Evolutionary conservation across 371 early-diverging fungal species (phyloP).

Genomic region (Parasitella parasitica): DNA sequence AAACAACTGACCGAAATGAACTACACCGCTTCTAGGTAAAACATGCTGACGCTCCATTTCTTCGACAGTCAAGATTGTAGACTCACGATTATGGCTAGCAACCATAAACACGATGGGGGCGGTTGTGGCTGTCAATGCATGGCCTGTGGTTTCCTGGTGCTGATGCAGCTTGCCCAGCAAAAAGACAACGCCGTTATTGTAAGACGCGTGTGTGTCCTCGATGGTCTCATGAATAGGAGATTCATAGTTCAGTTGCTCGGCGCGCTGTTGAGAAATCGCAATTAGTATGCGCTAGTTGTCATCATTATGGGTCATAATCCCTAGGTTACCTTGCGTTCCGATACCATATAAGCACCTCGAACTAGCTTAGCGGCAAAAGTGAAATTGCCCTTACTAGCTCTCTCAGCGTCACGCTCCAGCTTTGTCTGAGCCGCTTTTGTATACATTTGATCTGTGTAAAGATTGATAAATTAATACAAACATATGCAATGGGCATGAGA

Average conservation of each 20-base stretch:
- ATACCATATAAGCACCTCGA: slow-evolving; percentile 90
- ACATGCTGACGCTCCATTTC: slow-evolving; percentile 66
- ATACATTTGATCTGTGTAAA: slow-evolving; percentile 83
- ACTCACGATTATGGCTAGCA: slow-evolving; percentile 89
- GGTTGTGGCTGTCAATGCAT: slow-evolving; percentile 31
- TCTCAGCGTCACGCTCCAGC: slow-evolving; percentile 67
- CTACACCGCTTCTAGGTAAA: slow-evolving; percentile 55
- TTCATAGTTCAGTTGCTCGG: slow-evolving; percentile 59
- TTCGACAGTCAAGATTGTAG: slow-evolving; percentile 64
- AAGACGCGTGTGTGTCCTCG: slow-evolving; percentile 81
- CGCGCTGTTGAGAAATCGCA: slow-evolving; percentile 41
- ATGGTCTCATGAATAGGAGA: slow-evolving; percentile 84
- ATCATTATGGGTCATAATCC: not conserved
- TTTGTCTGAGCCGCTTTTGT: slow-evolving; percentile 69
- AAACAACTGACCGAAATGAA: slow-evolving; percentile 91
- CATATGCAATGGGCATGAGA: not conserved
- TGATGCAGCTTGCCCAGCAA: slow-evolving; percentile 59
- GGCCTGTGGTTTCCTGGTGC: slow-evolving; percentile 24
- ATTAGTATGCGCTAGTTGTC: not conserved
- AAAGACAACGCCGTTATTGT: slow-evolving; percentile 76
- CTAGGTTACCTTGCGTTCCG: slow-evolving; percentile 65
- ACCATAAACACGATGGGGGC: slow-evolving; percentile 75
- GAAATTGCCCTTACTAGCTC: slow-evolving; percentile 66
- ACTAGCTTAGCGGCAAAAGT: slow-evolving; percentile 89
- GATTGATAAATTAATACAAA: not conserved